Conservation (phyloP, 192 early-diverging fungal genomes). For the Coemansia aciculifera region DNA sequence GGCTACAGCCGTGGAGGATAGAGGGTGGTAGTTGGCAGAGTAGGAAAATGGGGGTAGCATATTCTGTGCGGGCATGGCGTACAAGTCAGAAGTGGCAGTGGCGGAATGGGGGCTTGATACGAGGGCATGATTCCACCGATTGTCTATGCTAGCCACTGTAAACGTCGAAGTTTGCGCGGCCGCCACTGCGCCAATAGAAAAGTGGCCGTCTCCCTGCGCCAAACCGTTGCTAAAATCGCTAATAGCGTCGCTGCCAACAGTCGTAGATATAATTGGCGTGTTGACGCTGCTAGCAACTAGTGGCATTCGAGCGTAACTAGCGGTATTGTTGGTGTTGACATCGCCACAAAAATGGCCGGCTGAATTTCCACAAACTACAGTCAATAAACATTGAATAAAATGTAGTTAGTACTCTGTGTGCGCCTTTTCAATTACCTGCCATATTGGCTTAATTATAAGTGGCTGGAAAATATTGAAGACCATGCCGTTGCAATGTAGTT, state of each 20-base stretch:
- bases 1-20: constrained; percentile 5
- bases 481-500: not conserved
- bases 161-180: constrained; percentile 22
- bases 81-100: constrained; percentile 50
- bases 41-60: constrained; percentile 10
- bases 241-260: not conserved
- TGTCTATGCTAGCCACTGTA: constrained; percentile 21
- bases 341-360: not conserved
- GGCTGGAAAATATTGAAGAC: not conserved
- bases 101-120: constrained; percentile 53
- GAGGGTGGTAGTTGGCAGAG: not conserved
- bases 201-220: constrained; percentile 1
- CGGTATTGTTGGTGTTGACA: not conserved
- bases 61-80: constrained; percentile 43
- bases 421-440: not conserved
- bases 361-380: not conserved
- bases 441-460: not conserved
- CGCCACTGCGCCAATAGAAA: not conserved
- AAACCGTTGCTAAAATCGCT: not conserved
- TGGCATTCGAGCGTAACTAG: not conserved
- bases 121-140: constrained; percentile 32
- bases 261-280: not conserved
- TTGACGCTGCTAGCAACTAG: not conserved
- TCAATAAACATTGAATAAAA: not conserved
- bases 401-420: not conserved